Conservation (phyloP, 2,329 filamentous ascomycete genomes). For the Colletotrichum sp. region DNA sequence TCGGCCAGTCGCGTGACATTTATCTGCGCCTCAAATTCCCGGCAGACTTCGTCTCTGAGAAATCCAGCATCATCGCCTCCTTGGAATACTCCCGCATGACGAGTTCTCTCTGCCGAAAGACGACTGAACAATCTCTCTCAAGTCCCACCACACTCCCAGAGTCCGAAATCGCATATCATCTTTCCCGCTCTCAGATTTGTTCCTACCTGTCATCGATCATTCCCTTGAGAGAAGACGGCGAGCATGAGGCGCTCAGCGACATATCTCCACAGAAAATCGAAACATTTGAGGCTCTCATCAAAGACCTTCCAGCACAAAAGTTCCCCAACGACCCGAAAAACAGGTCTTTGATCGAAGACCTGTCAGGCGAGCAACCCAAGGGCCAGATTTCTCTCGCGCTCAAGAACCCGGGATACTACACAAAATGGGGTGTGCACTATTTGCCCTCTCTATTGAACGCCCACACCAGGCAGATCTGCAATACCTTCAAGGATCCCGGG, state of each 20-base stretch:
- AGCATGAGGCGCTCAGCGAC: constrained; percentile 32
- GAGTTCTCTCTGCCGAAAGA: background rate
- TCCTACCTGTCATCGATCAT: constrained; percentile 51
- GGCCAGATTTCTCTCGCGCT: constrained; percentile 59
- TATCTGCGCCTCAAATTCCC: constrained; percentile 43
- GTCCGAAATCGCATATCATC: constrained; percentile 52
- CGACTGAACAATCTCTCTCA: constrained; percentile 20
- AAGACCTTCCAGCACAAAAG: constrained; percentile 35
- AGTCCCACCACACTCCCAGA: constrained; percentile 28
- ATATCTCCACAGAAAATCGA: background rate
- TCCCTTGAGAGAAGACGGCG: constrained; percentile 35
- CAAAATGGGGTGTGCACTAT: constrained; percentile 62
- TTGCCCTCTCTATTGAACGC: constrained; percentile 60
- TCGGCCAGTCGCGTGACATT: constrained; percentile 64
- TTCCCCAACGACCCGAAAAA: constrained; percentile 43
- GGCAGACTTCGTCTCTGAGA: background rate
- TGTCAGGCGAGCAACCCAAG: constrained; percentile 43
- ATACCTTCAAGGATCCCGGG: constrained; percentile 65
- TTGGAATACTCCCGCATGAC: constrained; percentile 25
- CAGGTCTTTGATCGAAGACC: constrained; percentile 51
- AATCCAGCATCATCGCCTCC: constrained; percentile 12
- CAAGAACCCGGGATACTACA: constrained; percentile 38
- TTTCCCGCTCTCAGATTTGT: constrained; percentile 54
- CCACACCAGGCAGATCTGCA: constrained; percentile 61
- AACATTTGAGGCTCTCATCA: constrained; percentile 34